A percentile compares a stretch with the other conserved stretches of the same genome.
These are phyloP conservation scores for Hanseniaspora mollemarum DNA, from an alignment of 805 yeast genomes.

Conservation along the genomic window DNA sequence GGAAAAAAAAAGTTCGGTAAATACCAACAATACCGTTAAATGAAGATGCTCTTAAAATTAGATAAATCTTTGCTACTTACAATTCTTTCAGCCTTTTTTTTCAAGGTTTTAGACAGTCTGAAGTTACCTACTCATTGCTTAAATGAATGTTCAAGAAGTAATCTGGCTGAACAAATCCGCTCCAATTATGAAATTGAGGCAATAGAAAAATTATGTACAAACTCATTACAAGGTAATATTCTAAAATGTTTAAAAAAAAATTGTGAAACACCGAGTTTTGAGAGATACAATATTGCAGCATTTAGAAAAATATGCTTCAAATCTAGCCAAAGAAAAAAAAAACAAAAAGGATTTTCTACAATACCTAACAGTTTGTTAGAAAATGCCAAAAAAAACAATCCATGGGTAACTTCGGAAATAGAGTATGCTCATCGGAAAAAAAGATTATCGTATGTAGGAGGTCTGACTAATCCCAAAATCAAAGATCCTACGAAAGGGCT, in stretches of 20 bases:
- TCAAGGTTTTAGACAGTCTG: not conserved
- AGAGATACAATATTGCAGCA: not conserved
- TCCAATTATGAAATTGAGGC: not conserved
- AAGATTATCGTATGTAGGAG: not conserved
- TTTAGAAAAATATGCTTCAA: not conserved
- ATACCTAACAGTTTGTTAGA: too few relatives aligned
- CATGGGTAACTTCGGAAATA: not conserved
- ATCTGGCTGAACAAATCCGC: not conserved
- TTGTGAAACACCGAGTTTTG: conserved; percentile 13
- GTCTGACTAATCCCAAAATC: not conserved
- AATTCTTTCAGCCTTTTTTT: not conserved
- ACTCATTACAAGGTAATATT: not conserved
- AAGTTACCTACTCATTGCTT: conserved; percentile 11
- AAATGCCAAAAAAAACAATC: not conserved
- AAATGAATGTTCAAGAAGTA: not conserved
- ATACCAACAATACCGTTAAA: not conserved
- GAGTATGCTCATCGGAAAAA: not conserved
- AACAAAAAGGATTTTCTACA: too few relatives aligned
- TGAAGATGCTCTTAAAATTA: not conserved
- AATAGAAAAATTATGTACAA: not conserved
- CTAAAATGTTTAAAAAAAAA: conserved; percentile 2
- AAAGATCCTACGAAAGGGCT: not conserved
- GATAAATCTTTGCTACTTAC: not conserved
- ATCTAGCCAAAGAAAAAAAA: not conserved
- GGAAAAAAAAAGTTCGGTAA: too few relatives aligned